Evolutionary conservation across 805 yeast genomes (phyloP), one percentile per base, ranked within the genome.

Genomic region (Kurtzmaniella fragi): DNA sequence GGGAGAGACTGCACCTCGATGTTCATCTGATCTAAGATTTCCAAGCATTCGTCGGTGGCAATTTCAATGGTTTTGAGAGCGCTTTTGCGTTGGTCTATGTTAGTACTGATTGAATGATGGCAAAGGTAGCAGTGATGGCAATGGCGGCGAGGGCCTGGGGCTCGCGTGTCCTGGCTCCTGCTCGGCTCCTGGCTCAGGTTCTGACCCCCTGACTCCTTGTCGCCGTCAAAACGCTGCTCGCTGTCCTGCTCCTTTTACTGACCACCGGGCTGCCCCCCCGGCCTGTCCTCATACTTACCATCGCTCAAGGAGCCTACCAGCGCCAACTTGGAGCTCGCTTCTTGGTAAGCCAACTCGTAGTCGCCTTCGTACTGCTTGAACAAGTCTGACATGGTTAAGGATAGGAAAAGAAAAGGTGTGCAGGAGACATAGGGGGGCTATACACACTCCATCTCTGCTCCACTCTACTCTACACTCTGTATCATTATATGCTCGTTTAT

Each of bases 1-100:
- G 96, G 87, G 27, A 88, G 72, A 52, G 82, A 82, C 55, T 83
- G 89, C 2, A 90, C 83, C 57, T 91, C 98, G 31, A 91, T 71
- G 20, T 80, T 80, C 82, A 93, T 82, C 49, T 91, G 95, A 48
- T 90, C 96, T 32, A 88, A 61, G 31, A 86, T 71, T 54, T 86
- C 95, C 40, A 79, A 73, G 28, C 84, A 82, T 53, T 87, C 95
- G 50, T 87, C 95, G n/a, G 84, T 68, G 14, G 82, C 74, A 33
- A 71, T 67, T 52, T 84, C 89, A 2, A 78, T 72, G 12, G 81
- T 77, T 48, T 73, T 73, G 61, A 82, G 66, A 13, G 80, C 69
- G 9, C 63, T 68, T 30, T 72, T 70, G 40, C 88, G 70, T 37
- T 68, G 74, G 35, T 71, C 80, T 70, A 41, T 16, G 20, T 13